A percentile compares a stretch with the other conserved stretches of the same genome.
Conservation (phyloP, 768 basidiomycete genomes). For the Agrocybe praecox region DNA sequence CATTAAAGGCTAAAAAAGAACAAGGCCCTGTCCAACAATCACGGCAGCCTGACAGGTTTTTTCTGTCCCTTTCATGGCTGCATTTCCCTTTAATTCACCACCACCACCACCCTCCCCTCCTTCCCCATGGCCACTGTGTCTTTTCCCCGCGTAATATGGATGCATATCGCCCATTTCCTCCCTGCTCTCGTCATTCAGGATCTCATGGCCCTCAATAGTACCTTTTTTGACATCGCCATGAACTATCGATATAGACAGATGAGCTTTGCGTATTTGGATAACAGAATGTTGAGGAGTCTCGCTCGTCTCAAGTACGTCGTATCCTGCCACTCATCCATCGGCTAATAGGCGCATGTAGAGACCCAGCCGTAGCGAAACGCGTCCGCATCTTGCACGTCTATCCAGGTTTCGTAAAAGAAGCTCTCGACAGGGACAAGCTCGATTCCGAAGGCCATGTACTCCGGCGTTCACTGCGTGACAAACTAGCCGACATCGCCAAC, state of each 20-base stretch:
- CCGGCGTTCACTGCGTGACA: conserved; percentile 28
- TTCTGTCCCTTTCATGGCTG: conserved; percentile 16
- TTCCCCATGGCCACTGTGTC: conserved; percentile 14
- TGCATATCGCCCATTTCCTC: conserved; percentile 35
- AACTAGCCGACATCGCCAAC: conserved; percentile 35
- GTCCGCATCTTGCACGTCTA: conserved; percentile 51
- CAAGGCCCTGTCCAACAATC: conserved; percentile 26
- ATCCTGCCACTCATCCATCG: not conserved
- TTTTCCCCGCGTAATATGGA: conserved; percentile 39
- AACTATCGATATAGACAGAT: conserved; percentile 49
- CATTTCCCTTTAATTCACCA: conserved; percentile 5
- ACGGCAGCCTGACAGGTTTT: conserved; percentile 27
- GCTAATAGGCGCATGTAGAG: conserved; percentile 28
- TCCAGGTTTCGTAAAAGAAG: conserved; percentile 48
- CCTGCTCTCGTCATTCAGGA: conserved; percentile 32
- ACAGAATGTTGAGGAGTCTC: conserved; percentile 43
- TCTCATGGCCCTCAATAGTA: conserved; percentile 38
- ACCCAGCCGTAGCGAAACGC: conserved; percentile 48
- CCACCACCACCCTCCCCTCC: conserved; percentile 7
- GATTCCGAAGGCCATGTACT: conserved; percentile 9
- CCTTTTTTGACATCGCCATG: conserved; percentile 44
- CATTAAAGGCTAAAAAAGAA: conserved; percentile 25
- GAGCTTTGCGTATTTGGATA: conserved; percentile 50
- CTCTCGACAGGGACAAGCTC: conserved; percentile 29
- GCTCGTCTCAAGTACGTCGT: conserved; percentile 35